Conservation (phyloP, 805 yeast species). For the Saccharomycopsis oosterbeekiorum region DNA sequence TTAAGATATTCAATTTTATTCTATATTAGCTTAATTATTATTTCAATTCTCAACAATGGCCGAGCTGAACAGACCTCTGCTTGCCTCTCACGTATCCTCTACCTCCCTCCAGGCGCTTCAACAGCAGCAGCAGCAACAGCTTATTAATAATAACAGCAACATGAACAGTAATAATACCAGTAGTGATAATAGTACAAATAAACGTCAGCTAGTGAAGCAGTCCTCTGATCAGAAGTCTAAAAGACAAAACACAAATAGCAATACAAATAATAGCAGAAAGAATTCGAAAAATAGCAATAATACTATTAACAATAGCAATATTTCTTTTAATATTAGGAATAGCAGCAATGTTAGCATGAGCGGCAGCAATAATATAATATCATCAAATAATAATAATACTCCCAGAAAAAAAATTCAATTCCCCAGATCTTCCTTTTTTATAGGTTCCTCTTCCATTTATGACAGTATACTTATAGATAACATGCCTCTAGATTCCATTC, state of each 20-base stretch:
- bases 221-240: constrained; percentile 24
- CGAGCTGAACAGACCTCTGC: neutral
- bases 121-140: neutral
- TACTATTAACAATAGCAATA: neutral
- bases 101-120: neutral
- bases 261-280: neutral
- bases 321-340: neutral
- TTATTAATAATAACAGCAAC: neutral
- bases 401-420: constrained; percentile 49
- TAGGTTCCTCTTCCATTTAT: constrained; percentile 81
- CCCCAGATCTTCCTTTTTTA: constrained; percentile 81
- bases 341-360: constrained; percentile 2
- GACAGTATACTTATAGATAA: constrained; percentile 62
- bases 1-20: no score
- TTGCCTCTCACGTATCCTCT: neutral
- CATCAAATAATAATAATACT: constrained; percentile 19
- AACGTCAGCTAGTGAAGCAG: neutral
- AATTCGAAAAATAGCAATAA: neutral
- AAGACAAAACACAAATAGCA: constrained; percentile 30
- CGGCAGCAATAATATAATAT: neutral
- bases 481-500: constrained; percentile 58
- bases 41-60: neutral
- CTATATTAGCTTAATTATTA: no score
- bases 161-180: neutral
- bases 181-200: neutral